Conservation (phyloP, 768 basidiomycete species). For the Nidularia sp. region DNA sequence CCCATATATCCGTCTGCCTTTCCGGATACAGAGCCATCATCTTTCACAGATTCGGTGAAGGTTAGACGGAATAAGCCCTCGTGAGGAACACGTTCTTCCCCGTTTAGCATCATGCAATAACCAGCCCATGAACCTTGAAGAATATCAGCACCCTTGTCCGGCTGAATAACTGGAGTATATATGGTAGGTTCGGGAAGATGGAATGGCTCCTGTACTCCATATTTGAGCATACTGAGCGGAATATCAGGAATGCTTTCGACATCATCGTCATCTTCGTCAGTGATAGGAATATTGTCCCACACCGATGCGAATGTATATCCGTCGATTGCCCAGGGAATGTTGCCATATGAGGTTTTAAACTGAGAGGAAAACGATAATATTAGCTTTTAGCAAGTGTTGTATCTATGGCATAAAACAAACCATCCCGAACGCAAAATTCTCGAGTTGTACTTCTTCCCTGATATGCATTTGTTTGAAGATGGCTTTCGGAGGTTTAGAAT, state of each 20-base stretch:
- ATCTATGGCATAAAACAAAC: background rate
- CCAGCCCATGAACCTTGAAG: background rate
- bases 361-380: background rate
- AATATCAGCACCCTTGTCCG: background rate
- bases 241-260: background rate
- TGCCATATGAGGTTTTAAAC: background rate
- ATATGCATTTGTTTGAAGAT: conserved; percentile 2
- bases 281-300: background rate
- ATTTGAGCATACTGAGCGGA: background rate
- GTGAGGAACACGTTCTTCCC: background rate
- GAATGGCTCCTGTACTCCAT: background rate
- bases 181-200: background rate
- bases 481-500: background rate
- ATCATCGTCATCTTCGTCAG: background rate
- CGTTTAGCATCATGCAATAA: background rate
- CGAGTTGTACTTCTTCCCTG: background rate
- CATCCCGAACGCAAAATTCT: conserved; percentile 3
- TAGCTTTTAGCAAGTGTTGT: background rate
- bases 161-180: too few relatives aligned
- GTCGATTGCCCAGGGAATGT: background rate
- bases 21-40: background rate
- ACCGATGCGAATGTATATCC: background rate
- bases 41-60: background rate
- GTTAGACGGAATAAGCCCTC: background rate
- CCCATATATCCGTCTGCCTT: background rate